These are phyloP conservation scores for Penstemon davidsonii DNA, from an alignment of 257 asterid species.

Conservation along the genomic window DNA sequence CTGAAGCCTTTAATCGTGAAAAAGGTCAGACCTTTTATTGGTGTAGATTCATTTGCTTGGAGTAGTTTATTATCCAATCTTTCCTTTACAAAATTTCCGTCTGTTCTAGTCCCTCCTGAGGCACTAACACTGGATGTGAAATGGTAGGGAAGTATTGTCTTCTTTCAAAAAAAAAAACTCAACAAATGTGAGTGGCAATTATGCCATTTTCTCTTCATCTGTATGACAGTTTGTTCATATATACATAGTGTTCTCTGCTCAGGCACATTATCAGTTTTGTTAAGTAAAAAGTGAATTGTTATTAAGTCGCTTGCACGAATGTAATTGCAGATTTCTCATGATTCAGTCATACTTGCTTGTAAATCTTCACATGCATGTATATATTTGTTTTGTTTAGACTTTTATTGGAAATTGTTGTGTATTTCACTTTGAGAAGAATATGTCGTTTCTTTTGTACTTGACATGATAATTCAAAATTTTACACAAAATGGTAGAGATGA, in stretches of 20 bases:
- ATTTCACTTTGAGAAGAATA: no score
- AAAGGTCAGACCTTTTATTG: conserved; percentile 53
- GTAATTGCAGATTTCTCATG: background rate
- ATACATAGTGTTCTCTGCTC: conserved; percentile 22
- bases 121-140: conserved; percentile 77
- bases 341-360: background rate
- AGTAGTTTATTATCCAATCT: conserved; percentile 69
- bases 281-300: background rate
- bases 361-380: background rate
- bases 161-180: background rate
- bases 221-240: conserved; percentile 20
- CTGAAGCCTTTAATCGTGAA: conserved; percentile 56
- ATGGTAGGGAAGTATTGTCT: conserved; percentile 51
- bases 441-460: no score
- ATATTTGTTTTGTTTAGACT: no score
- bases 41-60: conserved; percentile 62
- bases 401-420: no score
- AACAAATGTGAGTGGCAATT: conserved; percentile 1
- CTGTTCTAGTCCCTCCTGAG: conserved; percentile 66
- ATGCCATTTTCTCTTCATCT: conserved; percentile 4
- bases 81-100: conserved; percentile 74
- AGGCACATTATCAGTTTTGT: conserved; percentile 25
- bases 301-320: background rate
- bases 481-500: no score
- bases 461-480: no score